These are phyloP conservation scores for Psidium guajava DNA, from an alignment of 345 rosid species.

Conservation along the genomic window DNA sequence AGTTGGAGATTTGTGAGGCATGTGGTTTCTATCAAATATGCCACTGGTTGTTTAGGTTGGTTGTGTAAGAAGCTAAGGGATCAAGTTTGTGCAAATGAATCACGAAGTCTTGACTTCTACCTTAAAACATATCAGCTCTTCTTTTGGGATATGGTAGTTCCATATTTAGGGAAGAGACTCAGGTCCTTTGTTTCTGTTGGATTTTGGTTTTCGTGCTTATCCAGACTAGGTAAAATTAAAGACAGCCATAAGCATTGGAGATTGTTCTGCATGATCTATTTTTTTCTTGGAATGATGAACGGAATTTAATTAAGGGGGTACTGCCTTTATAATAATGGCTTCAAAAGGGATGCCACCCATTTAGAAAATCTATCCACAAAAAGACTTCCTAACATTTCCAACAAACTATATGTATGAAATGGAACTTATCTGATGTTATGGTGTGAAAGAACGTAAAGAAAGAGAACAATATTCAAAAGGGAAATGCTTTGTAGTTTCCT, in stretches of 20 bases:
- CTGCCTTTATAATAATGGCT: neutral
- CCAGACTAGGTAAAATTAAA: neutral
- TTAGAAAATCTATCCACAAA: neutral
- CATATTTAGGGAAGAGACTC: neutral
- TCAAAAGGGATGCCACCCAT: neutral
- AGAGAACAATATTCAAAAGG: neutral
- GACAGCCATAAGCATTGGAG: neutral
- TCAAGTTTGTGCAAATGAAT: neutral
- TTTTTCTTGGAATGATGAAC: neutral
- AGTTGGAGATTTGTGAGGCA: neutral
- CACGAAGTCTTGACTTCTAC: neutral
- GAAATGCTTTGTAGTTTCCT: neutral
- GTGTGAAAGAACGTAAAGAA: neutral
- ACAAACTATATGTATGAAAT: neutral
- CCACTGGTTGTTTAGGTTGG: neutral
- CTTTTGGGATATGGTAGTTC: neutral
- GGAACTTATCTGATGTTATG: neutral
- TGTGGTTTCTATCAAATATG: neutral
- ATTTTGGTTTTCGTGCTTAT: neutral
- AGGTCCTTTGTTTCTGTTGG: neutral
- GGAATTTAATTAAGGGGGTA: neutral
- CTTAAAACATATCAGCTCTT: neutral
- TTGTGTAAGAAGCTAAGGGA: neutral
- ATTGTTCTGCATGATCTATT: neutral
- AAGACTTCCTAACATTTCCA: neutral